Evolutionary conservation across 1,284 basidiomycete genomes (phyloP).

Genomic region (Pseudozyma thailandica): DNA sequence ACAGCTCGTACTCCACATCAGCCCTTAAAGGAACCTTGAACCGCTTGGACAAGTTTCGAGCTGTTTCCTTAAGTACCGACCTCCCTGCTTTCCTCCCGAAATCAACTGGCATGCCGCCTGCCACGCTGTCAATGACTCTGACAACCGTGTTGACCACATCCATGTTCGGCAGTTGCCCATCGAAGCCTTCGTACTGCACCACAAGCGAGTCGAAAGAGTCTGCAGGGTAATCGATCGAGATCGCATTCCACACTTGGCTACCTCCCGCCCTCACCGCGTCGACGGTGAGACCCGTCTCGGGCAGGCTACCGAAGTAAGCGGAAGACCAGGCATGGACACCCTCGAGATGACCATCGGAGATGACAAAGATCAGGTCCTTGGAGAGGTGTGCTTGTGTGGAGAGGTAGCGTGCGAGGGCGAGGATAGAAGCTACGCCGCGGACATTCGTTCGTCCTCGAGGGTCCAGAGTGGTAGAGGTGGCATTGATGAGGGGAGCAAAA

Average conservation of each 20-base stretch:
- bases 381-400: constrained; percentile 69
- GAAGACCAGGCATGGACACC: constrained; percentile 92
- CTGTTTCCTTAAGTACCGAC: constrained; percentile 13
- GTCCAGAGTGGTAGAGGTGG: constrained; percentile 6
- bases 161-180: constrained; percentile 94
- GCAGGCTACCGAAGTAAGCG: constrained; percentile 79
- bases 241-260: constrained; percentile 79
- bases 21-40: constrained; percentile 4
- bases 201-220: constrained; percentile 95
- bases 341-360: constrained; percentile 87
- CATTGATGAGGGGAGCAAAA: constrained; percentile 17
- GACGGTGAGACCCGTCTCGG: constrained; percentile 75
- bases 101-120: constrained; percentile 66
- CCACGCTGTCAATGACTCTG: constrained; percentile 78
- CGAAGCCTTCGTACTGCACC: constrained; percentile 91
- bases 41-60: constrained; percentile 8
- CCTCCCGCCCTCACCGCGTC: constrained; percentile 71
- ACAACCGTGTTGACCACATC: constrained; percentile 88
- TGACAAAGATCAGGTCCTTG: constrained; percentile 84
- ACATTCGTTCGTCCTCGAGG: constrained; percentile 77
- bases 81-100: constrained; percentile 7
- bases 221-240: constrained; percentile 93
- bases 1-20: constrained; percentile 33
- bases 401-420: constrained; percentile 84
- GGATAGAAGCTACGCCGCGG: constrained; percentile 83